Evolutionary conservation across 495 filamentous ascomycete genomes (phyloP), one percentile per base, ranked within the genome.

Genomic region (Podospora pseudoanserina): DNA sequence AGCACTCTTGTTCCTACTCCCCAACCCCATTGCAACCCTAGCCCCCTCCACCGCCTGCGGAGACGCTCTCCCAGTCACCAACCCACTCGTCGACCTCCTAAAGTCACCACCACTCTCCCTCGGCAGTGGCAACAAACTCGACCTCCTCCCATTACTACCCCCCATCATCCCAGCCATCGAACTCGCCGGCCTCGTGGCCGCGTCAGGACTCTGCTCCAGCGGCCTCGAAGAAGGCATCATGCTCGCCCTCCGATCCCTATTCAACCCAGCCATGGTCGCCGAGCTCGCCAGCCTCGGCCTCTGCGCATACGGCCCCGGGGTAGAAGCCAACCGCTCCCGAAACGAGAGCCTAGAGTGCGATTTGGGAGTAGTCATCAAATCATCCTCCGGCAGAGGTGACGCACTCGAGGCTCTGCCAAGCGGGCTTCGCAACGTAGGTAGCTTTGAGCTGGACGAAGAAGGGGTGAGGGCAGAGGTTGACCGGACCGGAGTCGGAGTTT

Each of bases 311-410:
- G 79, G 68, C 7, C 75, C 75, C 1, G 82, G 78, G 63, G 82
- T 76, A 60, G 81, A 81, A 20, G 80, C 73, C 20, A 86, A 69
- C 18, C 82, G 76, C 20, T 86, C 84, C 58, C 84, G 79, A 77
- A 84, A 86, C 19, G 83, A 84, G 16, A 79, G 71, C 3, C 61
- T 3, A 4, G 20, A 79, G 80, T 60, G 71, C 68, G 44, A 72
- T 58, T 78, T 80, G 78, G 73, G 4, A 7, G 30, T 32, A 23
- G 30, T 32, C 34, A 80, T 79, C 3, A 77, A 74, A 60, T 77
- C 72, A n/a, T 79, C 77, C 32, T 79, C 77, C 32, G 78, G 76
- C 49, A 77, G 72, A 5, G 83, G 79, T 0, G 83, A 82, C 0
- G 78, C 76, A 32, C 70, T 64, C 2, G 23, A 23, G 23, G 78